phyloP scores from a whole-genome alignment of 805 yeast genomes.

The Wickerhamomyces alni region DNA sequence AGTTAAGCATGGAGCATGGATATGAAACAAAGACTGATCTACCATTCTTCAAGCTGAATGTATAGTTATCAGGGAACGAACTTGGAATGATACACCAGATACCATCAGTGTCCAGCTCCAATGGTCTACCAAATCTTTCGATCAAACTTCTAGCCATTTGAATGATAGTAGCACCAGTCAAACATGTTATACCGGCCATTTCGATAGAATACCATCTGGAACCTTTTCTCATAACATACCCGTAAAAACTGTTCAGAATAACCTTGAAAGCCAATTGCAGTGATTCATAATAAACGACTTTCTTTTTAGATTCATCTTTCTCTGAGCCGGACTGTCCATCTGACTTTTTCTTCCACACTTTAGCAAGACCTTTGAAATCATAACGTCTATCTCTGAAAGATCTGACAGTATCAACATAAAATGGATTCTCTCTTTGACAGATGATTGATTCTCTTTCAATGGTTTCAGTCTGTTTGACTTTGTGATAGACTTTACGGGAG shows the following conservation, averaged over 20 bases:
- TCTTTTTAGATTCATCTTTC: conserved; percentile 87
- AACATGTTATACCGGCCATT: conserved; percentile 99
- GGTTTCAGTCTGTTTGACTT: conserved; percentile 74
- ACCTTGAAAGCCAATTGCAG: conserved; percentile 96
- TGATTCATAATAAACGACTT: conserved; percentile 91
- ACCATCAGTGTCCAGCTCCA: conserved; percentile 98
- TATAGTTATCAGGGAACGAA: conserved; percentile 86
- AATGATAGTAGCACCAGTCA: conserved; percentile 96
- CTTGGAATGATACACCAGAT: conserved; percentile 97
- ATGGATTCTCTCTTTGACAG: conserved; percentile 97
- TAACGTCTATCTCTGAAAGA: conserved; percentile 93
- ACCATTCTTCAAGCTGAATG: conserved; percentile 68
- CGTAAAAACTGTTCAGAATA: conserved; percentile 92
- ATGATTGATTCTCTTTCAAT: conserved; percentile 88
- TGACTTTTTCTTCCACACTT: conserved; percentile 86
- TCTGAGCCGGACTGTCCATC: conserved; percentile 48
- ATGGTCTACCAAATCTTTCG: conserved; percentile 89
- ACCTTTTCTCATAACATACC: conserved; percentile 98
- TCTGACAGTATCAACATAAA: conserved; percentile 90
- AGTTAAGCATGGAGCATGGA: conserved; percentile 95
- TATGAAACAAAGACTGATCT: conserved; percentile 74
- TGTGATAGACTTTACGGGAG: conserved; percentile 78
- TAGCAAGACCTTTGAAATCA: conserved; percentile 89
- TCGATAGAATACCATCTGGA: conserved; percentile 99
- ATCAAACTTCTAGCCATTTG: conserved; percentile 94